These are phyloP conservation scores for Candida buenavistaensis DNA, from an alignment of 1,139 yeast genomes.

Conservation along the genomic window DNA sequence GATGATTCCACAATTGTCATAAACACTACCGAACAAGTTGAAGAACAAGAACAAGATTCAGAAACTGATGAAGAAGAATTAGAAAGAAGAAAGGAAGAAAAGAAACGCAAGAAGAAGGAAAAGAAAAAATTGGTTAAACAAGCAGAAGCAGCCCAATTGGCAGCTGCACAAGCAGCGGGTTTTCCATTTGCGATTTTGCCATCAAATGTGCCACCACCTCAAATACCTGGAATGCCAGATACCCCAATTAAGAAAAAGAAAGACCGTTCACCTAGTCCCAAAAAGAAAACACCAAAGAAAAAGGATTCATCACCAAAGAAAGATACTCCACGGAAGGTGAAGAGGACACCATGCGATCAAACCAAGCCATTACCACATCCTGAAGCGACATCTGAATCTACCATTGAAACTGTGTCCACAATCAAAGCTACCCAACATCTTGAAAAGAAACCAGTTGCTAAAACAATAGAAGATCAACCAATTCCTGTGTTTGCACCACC, in stretches of 20 bases:
- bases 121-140: slow-evolving; percentile 17
- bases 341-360: slow-evolving; percentile 8
- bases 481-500: slow-evolving; percentile 4
- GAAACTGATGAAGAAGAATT: slow-evolving; percentile 9
- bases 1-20: slow-evolving; percentile 1
- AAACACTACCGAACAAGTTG: slow-evolving; percentile 13
- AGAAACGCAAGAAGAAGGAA: slow-evolving; percentile 14
- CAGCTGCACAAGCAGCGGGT: slow-evolving; percentile 20
- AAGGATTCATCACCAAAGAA: background rate
- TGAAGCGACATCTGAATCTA: background rate
- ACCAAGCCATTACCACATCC: slow-evolving; percentile 9
- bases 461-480: slow-evolving; percentile 1
- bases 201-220: slow-evolving; percentile 16
- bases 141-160: slow-evolving; percentile 28
- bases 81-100: slow-evolving; percentile 10
- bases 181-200: slow-evolving; percentile 18
- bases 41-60: slow-evolving; percentile 14
- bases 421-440: too few species aligned
- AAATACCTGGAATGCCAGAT: slow-evolving; percentile 5
- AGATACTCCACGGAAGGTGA: slow-evolving; percentile 4
- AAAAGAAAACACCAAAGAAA: slow-evolving; percentile 3
- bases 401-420: too few species aligned
- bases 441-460: too few species aligned
- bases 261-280: slow-evolving; percentile 3
- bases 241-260: slow-evolving; percentile 3